A percentile compares a stretch with the other conserved stretches of the same genome.
These are phyloP conservation scores for Malus orientalis DNA, from an alignment of 306 rosid species.

Conservation along the genomic window DNA sequence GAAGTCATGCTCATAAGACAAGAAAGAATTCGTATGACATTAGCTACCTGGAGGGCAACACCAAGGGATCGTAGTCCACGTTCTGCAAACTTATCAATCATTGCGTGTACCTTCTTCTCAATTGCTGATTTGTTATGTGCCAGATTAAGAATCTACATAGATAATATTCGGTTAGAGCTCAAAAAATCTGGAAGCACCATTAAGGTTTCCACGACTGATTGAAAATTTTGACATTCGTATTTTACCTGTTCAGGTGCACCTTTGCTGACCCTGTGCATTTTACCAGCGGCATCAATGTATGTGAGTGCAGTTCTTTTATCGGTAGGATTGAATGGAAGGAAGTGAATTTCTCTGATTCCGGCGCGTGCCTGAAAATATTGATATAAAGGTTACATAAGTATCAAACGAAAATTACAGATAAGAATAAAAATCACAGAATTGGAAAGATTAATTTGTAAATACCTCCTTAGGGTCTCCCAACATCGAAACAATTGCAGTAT, in stretches of 20 bases:
- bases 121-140: slow-evolving; percentile 56
- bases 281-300: slow-evolving; percentile 46
- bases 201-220: not conserved
- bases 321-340: slow-evolving; percentile 75
- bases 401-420: not conserved
- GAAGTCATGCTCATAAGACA: not conserved
- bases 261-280: slow-evolving; percentile 67
- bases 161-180: not conserved
- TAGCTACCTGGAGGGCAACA: slow-evolving; percentile 47
- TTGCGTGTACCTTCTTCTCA: slow-evolving; percentile 39
- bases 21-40: not conserved
- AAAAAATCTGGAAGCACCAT: not conserved
- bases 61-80: slow-evolving; percentile 69
- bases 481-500: slow-evolving; percentile 62
- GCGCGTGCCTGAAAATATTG: slow-evolving; percentile 40
- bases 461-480: slow-evolving; percentile 75
- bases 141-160: slow-evolving; percentile 52
- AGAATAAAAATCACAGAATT: not conserved
- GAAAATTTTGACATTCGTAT: not conserved
- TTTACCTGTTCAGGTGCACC: slow-evolving; percentile 81
- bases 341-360: slow-evolving; percentile 65
- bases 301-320: slow-evolving; percentile 78
- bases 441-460: not conserved
- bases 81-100: slow-evolving; percentile 66
- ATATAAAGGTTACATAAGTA: not conserved